Percentiles rank a stretch among this genome's conserved stretches.
Evolutionary conservation across 768 basidiomycete species (phyloP).

Genomic region (Russula brevipes): DNA sequence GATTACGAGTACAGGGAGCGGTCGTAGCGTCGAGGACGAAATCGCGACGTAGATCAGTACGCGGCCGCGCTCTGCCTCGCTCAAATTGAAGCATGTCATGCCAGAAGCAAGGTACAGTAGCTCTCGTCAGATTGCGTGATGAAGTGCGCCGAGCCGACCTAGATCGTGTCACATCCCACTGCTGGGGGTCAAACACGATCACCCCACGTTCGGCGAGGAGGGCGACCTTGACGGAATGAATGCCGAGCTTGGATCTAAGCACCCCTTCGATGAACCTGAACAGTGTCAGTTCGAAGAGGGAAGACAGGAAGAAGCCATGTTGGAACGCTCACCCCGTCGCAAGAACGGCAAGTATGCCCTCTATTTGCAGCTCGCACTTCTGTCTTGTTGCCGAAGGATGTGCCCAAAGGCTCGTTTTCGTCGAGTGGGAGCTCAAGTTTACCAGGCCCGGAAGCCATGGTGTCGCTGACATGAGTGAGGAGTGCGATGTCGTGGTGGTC

Average conservation of each 20-base stretch:
- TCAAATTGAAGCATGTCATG: constrained; percentile 58
- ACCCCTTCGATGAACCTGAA: constrained; percentile 77
- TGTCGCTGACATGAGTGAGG: constrained; percentile 5
- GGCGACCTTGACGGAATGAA: constrained; percentile 87
- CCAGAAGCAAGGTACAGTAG: constrained; percentile 53
- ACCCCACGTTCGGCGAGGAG: constrained; percentile 92
- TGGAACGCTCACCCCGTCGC: constrained; percentile 64
- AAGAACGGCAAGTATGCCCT: constrained; percentile 88
- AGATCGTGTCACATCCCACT: too few species aligned
- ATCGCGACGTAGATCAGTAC: constrained; percentile 88
- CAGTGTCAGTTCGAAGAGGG: background rate
- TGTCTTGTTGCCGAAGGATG: constrained; percentile 26
- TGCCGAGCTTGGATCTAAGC: constrained; percentile 80
- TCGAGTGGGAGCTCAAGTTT: constrained; percentile 31
- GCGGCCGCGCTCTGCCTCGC: constrained; percentile 67
- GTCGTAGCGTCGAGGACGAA: constrained; percentile 37
- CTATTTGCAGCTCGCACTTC: constrained; percentile 76
- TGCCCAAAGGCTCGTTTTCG: constrained; percentile 31
- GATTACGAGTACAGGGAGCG: constrained; percentile 68
- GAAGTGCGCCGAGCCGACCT: constrained; percentile 66
- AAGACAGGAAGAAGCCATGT: background rate
- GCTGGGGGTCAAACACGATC: constrained; percentile 77
- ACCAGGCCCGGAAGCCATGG: constrained; percentile 17
- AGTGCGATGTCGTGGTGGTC: background rate
- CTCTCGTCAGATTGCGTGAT: constrained; percentile 50